Percentiles rank a stretch among this genome's conserved stretches.
Evolutionary conservation across 495 filamentous ascomycete genomes (phyloP).

Genomic region (Wilcoxina mikolae): DNA sequence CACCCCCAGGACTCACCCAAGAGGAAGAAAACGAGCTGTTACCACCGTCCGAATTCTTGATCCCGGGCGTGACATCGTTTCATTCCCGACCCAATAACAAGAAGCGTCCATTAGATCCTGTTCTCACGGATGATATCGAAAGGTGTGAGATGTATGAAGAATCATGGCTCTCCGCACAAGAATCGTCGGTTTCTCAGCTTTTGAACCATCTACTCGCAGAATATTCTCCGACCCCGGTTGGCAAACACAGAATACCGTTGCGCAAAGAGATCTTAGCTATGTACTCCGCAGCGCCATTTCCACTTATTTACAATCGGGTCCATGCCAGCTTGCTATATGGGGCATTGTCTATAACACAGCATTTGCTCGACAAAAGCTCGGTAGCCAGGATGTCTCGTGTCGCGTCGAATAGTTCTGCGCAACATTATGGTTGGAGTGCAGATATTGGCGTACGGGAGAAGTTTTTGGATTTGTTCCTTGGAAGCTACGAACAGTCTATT

Average conservation of each 20-base stretch:
- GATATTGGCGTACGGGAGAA: slow-evolving; percentile 45
- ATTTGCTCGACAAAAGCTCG: slow-evolving; percentile 33
- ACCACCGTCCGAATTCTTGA: slow-evolving; percentile 12
- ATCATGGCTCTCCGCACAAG: slow-evolving; percentile 49
- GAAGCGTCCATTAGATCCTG: slow-evolving; percentile 34
- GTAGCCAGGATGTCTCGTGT: slow-evolving; percentile 14
- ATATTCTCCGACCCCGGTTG: slow-evolving; percentile 4
- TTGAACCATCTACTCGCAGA: slow-evolving; percentile 41
- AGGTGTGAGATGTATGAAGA: slow-evolving; percentile 50
- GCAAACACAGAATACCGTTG: slow-evolving; percentile 28
- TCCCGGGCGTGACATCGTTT: background rate
- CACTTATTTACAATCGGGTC: slow-evolving; percentile 42
- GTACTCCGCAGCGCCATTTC: slow-evolving; percentile 42
- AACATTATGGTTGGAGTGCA: slow-evolving; percentile 35
- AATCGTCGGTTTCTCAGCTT: slow-evolving; percentile 46
- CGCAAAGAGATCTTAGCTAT: slow-evolving; percentile 36
- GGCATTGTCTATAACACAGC: slow-evolving; percentile 42
- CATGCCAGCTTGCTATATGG: slow-evolving; percentile 52
- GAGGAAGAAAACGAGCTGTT: slow-evolving; percentile 22
- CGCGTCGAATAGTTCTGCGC: slow-evolving; percentile 3
- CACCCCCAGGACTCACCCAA: slow-evolving; percentile 20
- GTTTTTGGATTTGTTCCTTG: slow-evolving; percentile 44
- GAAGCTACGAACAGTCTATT: slow-evolving; percentile 40
- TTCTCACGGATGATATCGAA: slow-evolving; percentile 41
- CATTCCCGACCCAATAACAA: background rate